Conservation (phyloP, 2,329 filamentous ascomycete genomes). For the Aspergillus ruber region DNA sequence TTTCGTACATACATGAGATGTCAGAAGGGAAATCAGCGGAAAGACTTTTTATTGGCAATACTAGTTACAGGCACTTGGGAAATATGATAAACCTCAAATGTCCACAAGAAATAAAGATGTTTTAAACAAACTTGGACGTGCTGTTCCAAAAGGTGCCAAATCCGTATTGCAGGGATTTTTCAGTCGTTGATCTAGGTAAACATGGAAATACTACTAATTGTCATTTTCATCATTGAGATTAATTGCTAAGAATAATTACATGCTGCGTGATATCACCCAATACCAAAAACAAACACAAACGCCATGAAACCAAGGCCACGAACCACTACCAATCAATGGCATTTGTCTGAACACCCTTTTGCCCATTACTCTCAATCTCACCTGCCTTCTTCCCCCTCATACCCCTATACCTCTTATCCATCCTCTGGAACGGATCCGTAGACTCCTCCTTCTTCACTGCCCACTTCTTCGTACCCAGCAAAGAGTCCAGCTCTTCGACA, state of each 20-base stretch:
- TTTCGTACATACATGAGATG: not conserved
- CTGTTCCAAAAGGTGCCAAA: no score
- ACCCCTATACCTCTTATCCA: slow-evolving; percentile 52
- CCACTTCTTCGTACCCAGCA: slow-evolving; percentile 73
- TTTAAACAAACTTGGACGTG: no score
- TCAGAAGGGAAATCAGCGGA: no score
- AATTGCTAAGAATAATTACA: no score
- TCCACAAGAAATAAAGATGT: no score
- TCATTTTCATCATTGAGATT: no score
- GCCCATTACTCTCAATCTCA: slow-evolving; percentile 11
- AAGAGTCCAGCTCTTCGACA: slow-evolving; percentile 69
- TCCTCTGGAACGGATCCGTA: slow-evolving; percentile 47
- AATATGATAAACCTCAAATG: no score
- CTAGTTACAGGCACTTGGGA: no score
- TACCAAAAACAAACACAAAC: not conserved
- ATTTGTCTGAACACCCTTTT: slow-evolving; percentile 14
- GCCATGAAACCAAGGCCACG: not conserved
- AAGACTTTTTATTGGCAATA: no score
- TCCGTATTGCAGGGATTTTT: no score
- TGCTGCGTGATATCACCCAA: not conserved
- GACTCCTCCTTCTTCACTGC: slow-evolving; percentile 68
- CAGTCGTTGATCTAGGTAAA: no score
- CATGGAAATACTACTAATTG: no score
- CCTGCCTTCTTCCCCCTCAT: slow-evolving; percentile 48
- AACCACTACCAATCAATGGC: slow-evolving; percentile 29